phyloP scores from a whole-genome alignment of 345 rosid species.

The Salix exigua region DNA sequence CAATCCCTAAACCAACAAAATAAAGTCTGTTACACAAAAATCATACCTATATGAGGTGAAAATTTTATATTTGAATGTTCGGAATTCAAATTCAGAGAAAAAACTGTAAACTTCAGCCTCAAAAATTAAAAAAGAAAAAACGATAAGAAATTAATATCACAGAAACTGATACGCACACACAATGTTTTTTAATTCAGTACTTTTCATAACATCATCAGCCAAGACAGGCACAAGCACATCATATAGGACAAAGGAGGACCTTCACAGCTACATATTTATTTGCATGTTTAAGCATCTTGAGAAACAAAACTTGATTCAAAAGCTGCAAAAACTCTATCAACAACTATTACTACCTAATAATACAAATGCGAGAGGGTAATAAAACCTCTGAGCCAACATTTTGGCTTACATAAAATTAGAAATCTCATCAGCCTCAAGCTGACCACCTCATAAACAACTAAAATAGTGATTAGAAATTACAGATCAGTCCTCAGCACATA shows the following conservation, averaged over 20 bases:
- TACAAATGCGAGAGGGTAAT: background rate
- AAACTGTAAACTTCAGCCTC: background rate
- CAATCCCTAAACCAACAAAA: conserved; percentile 66
- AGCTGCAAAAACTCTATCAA: background rate
- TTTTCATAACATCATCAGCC: background rate
- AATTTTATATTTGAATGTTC: background rate
- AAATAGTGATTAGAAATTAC: background rate
- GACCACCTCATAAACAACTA: background rate
- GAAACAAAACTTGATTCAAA: background rate
- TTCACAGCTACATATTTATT: background rate
- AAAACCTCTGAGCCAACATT: background rate
- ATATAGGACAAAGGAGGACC: background rate
- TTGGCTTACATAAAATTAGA: background rate
- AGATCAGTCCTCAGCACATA: background rate
- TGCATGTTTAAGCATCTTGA: background rate
- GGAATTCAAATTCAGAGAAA: conserved; percentile 3
- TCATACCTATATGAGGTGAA: background rate
- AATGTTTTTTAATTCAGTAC: background rate
- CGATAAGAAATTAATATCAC: background rate
- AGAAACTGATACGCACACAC: background rate
- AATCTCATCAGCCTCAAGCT: background rate
- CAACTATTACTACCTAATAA: background rate
- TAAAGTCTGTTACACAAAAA: conserved; percentile 4
- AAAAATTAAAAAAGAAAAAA: background rate
- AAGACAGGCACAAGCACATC: background rate